A percentile compares a stretch with the other conserved stretches of the same genome.
phyloP scores from a whole-genome alignment of 345 rosid genomes.

The Barbarea vulgaris region DNA sequence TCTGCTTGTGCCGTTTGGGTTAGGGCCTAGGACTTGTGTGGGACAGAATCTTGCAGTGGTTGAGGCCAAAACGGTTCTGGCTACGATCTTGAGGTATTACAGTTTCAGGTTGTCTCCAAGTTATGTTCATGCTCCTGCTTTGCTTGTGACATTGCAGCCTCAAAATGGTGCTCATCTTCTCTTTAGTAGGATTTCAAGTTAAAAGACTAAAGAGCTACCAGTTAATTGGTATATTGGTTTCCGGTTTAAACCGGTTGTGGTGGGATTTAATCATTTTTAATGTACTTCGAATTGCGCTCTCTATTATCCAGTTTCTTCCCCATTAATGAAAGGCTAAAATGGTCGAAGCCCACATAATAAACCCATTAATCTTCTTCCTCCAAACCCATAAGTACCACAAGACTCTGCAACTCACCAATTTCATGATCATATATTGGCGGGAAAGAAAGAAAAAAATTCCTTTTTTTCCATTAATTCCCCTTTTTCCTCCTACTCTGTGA shows the following conservation, averaged over 20 bases:
- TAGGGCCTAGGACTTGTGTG: constrained; percentile 61
- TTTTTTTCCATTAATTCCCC: background rate
- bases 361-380: constrained; percentile 19
- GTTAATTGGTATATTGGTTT: background rate
- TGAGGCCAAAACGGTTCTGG: constrained; percentile 60
- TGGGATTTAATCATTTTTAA: background rate
- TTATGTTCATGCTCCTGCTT: constrained; percentile 74
- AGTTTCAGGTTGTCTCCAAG: constrained; percentile 55
- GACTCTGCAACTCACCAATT: background rate
- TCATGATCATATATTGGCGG: background rate
- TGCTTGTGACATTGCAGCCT: constrained; percentile 56
- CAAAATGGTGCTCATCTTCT: constrained; percentile 72
- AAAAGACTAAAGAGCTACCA: background rate
- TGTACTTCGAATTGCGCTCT: constrained; percentile 1
- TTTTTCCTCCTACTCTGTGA: background rate
- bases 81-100: constrained; percentile 55
- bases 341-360: background rate
- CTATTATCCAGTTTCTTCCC: background rate
- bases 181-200: constrained; percentile 45
- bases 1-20: constrained; percentile 55
- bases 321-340: background rate
- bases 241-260: constrained; percentile 2
- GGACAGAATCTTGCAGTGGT: constrained; percentile 59
- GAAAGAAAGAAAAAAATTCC: background rate
- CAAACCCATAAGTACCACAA: background rate